Evolutionary conservation across 2,329 filamentous ascomycete genomes (phyloP).

Genomic region (Tolypocladium sp.): DNA sequence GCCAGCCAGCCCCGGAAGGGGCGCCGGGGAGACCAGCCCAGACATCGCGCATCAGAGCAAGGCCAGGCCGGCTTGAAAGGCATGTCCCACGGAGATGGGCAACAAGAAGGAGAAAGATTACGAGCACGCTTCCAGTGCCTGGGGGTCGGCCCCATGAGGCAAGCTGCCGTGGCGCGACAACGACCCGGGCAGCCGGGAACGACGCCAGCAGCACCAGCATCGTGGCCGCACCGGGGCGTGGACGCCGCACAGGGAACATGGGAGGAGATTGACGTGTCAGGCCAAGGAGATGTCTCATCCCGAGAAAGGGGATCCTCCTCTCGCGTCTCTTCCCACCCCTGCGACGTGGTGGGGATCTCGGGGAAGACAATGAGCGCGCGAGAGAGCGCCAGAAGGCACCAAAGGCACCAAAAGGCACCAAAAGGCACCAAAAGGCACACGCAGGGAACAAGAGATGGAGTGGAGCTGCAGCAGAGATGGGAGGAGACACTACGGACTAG

Average conservation of each 20-base stretch:
- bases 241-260: conserved; percentile 3
- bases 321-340: conserved; percentile 6
- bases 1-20: not conserved
- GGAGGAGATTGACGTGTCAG: conserved; percentile 15
- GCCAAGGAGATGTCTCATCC: conserved; percentile 15
- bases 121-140: not conserved
- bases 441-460: not conserved
- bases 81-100: not conserved
- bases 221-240: not conserved
- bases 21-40: not conserved
- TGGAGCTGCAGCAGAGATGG: not conserved
- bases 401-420: not conserved
- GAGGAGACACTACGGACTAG: not conserved
- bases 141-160: not conserved
- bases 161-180: not conserved
- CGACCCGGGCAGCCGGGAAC: not conserved
- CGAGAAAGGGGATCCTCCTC: conserved; percentile 10
- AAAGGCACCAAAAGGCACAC: too few species aligned
- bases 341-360: conserved; percentile 1
- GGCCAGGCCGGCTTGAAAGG: not conserved
- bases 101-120: not conserved
- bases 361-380: not conserved
- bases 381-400: not conserved
- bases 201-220: not conserved
- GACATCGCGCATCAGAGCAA: not conserved